Evolutionary conservation across 2,329 filamentous ascomycete genomes (phyloP), one percentile per base, ranked within the genome.

Genomic region (Trichoderma sp.): DNA sequence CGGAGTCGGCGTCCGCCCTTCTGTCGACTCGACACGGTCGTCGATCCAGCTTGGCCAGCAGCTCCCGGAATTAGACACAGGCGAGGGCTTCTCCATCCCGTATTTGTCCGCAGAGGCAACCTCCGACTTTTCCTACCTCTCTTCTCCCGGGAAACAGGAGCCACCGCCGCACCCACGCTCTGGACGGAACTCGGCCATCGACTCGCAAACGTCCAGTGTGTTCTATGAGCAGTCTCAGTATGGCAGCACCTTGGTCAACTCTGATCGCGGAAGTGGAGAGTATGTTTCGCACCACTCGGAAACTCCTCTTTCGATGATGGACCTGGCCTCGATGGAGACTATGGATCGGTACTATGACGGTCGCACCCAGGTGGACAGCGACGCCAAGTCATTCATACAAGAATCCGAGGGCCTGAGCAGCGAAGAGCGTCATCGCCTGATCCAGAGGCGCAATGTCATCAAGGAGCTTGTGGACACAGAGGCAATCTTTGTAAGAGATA

Each of bases 401-500:
- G 77, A 83, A 60, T 75, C 78, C 68, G 75, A 80, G 45, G 79
- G 74, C 2, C 74, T 80, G 15, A 76, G 78, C 7, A 79, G 79
- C 34, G 83, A 88, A 67, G 86, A 90, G 68, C 85, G 85, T 67
- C 89, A 90, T 67, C 87, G 90, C n/a, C 81, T 98, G 9, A 86
- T 86, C 57, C 90, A 94, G 74, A 90, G 95, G 21, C 87, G 90
- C 63, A 88, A 96, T 74, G 88, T 96, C 55, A 90, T 98, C 72
- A 93, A 94, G 73, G 95, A 99, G 76, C 81, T 99, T 44, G 85
- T 97, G 52, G 93, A 97, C 72, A 99, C 95, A 0, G 95, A 99
- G 75, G 88, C 92, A 55, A 88, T 90, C 6, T 98, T 96, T 77
- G 88, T 96, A 64, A 88, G 92, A 68, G 95, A 99, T 75, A 94